These are phyloP conservation scores for Helenozyma baotianmanensis DNA, from an alignment of 805 yeast species.

Conservation along the genomic window DNA sequence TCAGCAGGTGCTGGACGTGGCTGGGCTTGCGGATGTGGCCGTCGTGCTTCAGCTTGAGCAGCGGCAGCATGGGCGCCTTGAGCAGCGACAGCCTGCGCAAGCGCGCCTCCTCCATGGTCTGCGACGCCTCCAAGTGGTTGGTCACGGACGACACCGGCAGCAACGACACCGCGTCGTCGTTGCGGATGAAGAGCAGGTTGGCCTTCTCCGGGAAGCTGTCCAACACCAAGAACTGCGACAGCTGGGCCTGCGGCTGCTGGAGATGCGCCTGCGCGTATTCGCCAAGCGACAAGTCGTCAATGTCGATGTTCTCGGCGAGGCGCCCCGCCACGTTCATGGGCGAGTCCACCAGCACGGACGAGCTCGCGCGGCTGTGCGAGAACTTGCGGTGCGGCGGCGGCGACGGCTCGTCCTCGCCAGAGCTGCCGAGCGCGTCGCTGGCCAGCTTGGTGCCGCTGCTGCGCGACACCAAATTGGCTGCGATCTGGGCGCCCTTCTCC, in stretches of 20 bases:
- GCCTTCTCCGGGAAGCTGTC: conserved; percentile 13
- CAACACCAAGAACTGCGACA: conserved; percentile 2
- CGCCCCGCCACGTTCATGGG: conserved; percentile 14
- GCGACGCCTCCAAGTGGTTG: conserved; percentile 25
- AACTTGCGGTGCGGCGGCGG: background rate
- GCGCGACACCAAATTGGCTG: background rate
- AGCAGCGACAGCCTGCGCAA: conserved; percentile 6
- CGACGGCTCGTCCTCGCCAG: background rate
- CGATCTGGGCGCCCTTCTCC: background rate
- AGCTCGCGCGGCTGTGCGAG: conserved; percentile 1
- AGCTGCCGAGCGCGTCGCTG: too few relatives aligned
- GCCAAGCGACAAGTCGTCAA: conserved; percentile 13
- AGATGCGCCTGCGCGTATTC: conserved; percentile 24
- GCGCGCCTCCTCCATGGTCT: conserved; percentile 15
- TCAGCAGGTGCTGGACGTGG: background rate
- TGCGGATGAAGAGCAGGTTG: conserved; percentile 14
- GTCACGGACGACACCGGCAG: conserved; percentile 22
- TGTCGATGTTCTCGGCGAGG: conserved; percentile 6
- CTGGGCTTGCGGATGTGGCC: conserved; percentile 19
- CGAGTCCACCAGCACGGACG: conserved; percentile 1
- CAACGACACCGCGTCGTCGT: conserved; percentile 9
- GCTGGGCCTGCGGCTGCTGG: conserved; percentile 22
- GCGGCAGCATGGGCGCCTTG: conserved; percentile 10
- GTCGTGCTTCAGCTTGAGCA: conserved; percentile 8
- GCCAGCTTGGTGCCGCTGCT: background rate